Evolutionary conservation across 2,329 filamentous ascomycete species (phyloP).

Genomic region (Herpomyces periplanetae): DNA sequence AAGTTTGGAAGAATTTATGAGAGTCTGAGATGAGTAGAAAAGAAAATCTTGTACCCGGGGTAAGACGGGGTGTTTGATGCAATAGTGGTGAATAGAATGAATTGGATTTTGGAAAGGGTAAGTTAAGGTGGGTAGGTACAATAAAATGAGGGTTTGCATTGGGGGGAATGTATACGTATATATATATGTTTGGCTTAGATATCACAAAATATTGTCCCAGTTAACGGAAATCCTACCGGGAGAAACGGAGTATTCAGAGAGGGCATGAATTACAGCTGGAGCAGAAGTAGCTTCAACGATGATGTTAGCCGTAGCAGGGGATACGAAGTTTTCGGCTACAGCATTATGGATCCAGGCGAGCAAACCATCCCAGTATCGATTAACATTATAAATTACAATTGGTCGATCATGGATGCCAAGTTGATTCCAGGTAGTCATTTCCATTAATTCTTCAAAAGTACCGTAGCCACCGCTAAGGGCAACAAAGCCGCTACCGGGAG

Average conservation of each 20-base stretch:
- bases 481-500: constrained; percentile 51
- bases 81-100: no score
- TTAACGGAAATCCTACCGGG: no score
- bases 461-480: constrained; percentile 64
- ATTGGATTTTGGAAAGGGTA: no score
- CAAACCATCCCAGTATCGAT: constrained; percentile 68
- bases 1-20: no score
- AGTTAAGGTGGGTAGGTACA: no score
- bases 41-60: no score
- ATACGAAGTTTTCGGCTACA: constrained; percentile 37
- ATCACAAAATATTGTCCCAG: no score
- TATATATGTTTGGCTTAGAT: no score
- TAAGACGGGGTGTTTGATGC: no score
- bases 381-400: constrained; percentile 46
- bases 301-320: constrained; percentile 26
- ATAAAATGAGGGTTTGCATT: no score
- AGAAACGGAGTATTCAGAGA: constrained; percentile 44
- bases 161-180: no score
- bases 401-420: constrained; percentile 51
- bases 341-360: constrained; percentile 40
- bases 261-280: constrained; percentile 25
- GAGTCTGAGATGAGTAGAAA: no score
- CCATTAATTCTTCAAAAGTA: constrained; percentile 79
- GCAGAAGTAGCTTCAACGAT: constrained; percentile 31
- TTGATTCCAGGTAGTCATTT: constrained; percentile 78